phyloP scores from a whole-genome alignment of 2,329 filamentous ascomycete species.

The Ciborinia camelliae region DNA sequence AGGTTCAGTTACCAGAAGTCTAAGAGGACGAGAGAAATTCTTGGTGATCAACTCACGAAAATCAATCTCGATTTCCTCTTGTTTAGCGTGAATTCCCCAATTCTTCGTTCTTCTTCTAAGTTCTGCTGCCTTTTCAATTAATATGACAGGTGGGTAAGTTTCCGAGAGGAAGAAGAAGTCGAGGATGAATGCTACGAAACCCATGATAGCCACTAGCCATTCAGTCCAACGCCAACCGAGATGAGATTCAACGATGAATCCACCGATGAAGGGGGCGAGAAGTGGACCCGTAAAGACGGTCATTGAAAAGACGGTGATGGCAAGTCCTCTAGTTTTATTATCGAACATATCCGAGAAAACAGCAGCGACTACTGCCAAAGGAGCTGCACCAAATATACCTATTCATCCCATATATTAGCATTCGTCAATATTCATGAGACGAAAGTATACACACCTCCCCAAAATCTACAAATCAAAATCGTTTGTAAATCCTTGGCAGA shows the following conservation, averaged over 20 bases:
- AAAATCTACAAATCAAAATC: constrained; percentile 69
- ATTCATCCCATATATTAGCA: constrained; percentile 16
- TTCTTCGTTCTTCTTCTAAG: constrained; percentile 62
- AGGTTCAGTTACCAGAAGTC: constrained; percentile 60
- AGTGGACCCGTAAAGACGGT: constrained; percentile 65
- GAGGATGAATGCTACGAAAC: constrained; percentile 55
- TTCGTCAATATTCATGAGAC: neutral
- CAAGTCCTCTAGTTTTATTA: constrained; percentile 57
- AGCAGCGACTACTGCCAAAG: constrained; percentile 65
- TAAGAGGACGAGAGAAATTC: constrained; percentile 42
- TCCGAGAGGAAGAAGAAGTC: constrained; percentile 63
- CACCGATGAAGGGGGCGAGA: constrained; percentile 65
- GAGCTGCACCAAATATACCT: constrained; percentile 63
- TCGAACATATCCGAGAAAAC: constrained; percentile 72
- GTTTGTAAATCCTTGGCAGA: constrained; percentile 66
- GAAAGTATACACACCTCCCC: constrained; percentile 54
- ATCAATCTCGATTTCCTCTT: constrained; percentile 68
- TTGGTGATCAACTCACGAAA: constrained; percentile 60
- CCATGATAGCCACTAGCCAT: constrained; percentile 62
- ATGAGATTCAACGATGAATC: constrained; percentile 59
- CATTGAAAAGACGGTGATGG: constrained; percentile 57
- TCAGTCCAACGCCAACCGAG: constrained; percentile 73
- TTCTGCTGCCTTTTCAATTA: constrained; percentile 58
- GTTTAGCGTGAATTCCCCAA: constrained; percentile 69
- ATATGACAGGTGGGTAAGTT: constrained; percentile 66